phyloP scores from a whole-genome alignment of 148 eudicot species.

The Mesembryanthemum crystallinum region DNA sequence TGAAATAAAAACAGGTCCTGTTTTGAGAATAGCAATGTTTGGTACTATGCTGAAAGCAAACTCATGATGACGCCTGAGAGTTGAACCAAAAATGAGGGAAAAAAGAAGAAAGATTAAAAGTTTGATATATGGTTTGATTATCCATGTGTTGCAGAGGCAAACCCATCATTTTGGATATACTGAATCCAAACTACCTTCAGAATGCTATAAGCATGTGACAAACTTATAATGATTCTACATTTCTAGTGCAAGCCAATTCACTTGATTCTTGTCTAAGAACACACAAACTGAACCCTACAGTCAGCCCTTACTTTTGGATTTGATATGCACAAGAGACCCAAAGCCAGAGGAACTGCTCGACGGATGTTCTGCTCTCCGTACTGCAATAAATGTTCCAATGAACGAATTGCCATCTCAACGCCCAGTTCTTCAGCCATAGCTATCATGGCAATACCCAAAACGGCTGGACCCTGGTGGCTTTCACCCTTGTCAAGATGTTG shows the following conservation, averaged over 20 bases:
- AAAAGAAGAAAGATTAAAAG: neutral
- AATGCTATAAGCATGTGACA: neutral
- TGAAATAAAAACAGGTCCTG: neutral
- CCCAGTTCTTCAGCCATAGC: conserved; percentile 98
- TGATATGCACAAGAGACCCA: conserved; percentile 87
- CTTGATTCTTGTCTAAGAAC: neutral
- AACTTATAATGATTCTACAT: neutral
- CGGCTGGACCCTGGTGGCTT: conserved; percentile 92
- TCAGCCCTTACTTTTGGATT: conserved; percentile 51
- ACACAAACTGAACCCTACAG: conserved; percentile 5
- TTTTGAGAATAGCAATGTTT: neutral
- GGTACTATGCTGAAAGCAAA: neutral
- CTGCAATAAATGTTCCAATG: conserved; percentile 88
- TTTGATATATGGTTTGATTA: neutral
- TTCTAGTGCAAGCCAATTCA: neutral
- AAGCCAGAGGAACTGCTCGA: conserved; percentile 90
- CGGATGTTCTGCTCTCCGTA: conserved; percentile 94
- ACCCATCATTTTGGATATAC: neutral
- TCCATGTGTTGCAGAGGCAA: neutral
- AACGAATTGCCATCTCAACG: conserved; percentile 88
- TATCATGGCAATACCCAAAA: conserved; percentile 92
- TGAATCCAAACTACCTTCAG: neutral
- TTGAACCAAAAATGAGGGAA: neutral
- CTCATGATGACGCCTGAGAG: neutral
- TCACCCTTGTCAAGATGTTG: conserved; percentile 92